Percentiles rank a stretch among this genome's conserved stretches.
These are phyloP conservation scores for Arthrinium puccinioides DNA, from an alignment of 2,329 filamentous ascomycete species.

Conservation along the genomic window DNA sequence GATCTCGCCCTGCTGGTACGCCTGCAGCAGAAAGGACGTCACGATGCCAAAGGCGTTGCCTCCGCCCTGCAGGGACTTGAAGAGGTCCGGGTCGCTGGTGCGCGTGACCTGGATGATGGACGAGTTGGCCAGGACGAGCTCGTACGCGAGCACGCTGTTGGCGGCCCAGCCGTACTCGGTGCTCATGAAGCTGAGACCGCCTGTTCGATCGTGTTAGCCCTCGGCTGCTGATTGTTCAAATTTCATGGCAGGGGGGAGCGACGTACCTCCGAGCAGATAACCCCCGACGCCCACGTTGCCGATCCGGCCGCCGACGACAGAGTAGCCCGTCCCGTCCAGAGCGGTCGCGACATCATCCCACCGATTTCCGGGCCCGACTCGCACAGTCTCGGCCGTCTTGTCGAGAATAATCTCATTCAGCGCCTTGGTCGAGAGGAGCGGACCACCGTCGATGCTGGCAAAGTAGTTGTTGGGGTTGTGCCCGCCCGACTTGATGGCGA, in stretches of 20 bases:
- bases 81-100: conserved; percentile 39
- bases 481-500: conserved; percentile 50
- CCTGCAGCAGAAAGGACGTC: conserved; percentile 35
- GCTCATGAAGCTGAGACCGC: conserved; percentile 38
- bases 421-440: conserved; percentile 40
- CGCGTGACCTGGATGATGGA: conserved; percentile 36
- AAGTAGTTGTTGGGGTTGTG: conserved; percentile 49
- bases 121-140: conserved; percentile 46
- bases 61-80: conserved; percentile 45
- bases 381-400: conserved; percentile 26
- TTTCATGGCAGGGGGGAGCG: neutral
- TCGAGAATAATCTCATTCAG: conserved; percentile 34
- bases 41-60: conserved; percentile 50
- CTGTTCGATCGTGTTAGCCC: neutral
- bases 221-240: neutral
- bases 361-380: conserved; percentile 37
- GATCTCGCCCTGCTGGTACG: conserved; percentile 30
- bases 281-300: conserved; percentile 41
- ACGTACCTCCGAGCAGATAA: conserved; percentile 45
- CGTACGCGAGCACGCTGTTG: conserved; percentile 39
- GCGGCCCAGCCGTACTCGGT: conserved; percentile 42
- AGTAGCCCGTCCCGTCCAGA: conserved; percentile 33
- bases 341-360: conserved; percentile 32
- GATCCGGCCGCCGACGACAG: conserved; percentile 35
- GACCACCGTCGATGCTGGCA: conserved; percentile 40